Conservation (phyloP, 148 eudicot species). For the Oxyria digyna region DNA sequence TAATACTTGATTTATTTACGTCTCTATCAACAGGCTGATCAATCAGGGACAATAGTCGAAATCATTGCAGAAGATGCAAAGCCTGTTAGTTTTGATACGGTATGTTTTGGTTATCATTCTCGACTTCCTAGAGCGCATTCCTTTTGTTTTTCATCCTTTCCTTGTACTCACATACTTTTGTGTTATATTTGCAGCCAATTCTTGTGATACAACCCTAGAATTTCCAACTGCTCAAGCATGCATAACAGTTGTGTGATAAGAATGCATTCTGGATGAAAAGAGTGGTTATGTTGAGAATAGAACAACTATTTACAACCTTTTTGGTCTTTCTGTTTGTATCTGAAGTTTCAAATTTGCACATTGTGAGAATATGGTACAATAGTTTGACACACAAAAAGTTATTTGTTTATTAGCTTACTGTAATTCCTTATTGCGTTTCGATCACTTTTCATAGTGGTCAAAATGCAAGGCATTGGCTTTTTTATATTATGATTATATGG, state of each 20-base stretch:
- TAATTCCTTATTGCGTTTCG: neutral
- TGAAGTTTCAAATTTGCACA: neutral
- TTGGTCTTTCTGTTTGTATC: constrained; percentile 5
- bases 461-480: neutral
- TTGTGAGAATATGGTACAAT: neutral
- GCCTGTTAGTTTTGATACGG: constrained; percentile 38
- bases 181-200: constrained; percentile 34
- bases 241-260: neutral
- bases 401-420: neutral
- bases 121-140: neutral
- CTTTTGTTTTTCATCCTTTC: neutral
- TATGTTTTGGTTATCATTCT: constrained; percentile 15
- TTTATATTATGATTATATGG: too few species aligned
- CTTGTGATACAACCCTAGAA: constrained; percentile 29
- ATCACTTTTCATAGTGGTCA: neutral
- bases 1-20: neutral
- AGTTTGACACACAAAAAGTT: neutral
- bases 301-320: neutral
- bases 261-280: constrained; percentile 1
- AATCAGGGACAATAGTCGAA: constrained; percentile 40
- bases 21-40: constrained; percentile 33
- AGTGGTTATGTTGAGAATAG: neutral
- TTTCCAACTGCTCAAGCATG: neutral
- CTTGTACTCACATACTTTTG: neutral
- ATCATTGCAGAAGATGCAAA: constrained; percentile 39